These are phyloP conservation scores for Trichophyton rubrum DNA, from an alignment of 2,329 filamentous ascomycete species.

Conservation along the genomic window DNA sequence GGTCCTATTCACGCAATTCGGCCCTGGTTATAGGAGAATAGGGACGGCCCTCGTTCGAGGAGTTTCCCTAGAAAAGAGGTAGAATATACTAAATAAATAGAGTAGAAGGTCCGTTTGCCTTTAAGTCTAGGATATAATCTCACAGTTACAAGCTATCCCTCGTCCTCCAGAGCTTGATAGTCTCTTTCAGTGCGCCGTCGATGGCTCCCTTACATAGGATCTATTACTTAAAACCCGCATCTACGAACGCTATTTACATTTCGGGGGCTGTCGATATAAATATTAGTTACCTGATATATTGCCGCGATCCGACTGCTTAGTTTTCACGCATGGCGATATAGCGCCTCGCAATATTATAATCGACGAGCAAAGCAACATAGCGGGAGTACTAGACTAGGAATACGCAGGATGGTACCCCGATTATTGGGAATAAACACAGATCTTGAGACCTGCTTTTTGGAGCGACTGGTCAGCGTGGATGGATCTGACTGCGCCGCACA, in stretches of 20 bases:
- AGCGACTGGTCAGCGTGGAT: constrained; percentile 21
- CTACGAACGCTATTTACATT: background rate
- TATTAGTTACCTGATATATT: background rate
- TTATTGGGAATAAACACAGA: constrained; percentile 13
- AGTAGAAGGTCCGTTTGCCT: constrained; percentile 15
- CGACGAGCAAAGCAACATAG: background rate
- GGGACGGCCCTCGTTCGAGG: background rate
- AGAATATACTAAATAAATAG: background rate
- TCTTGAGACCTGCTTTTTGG: constrained; percentile 17
- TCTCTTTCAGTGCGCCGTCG: constrained; percentile 17
- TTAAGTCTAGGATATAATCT: constrained; percentile 16
- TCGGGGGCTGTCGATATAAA: background rate
- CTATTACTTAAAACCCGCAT: constrained; percentile 12
- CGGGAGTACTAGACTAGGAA: background rate
- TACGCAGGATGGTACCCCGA: constrained; percentile 13
- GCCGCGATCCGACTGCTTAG: background rate
- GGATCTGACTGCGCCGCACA: constrained; percentile 18
- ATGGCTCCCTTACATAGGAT: constrained; percentile 16
- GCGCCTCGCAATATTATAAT: background rate
- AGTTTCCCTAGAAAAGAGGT: background rate
- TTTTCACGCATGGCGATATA: background rate
- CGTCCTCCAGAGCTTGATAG: constrained; percentile 11
- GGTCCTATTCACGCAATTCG: background rate
- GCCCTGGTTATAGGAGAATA: background rate
- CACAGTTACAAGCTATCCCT: constrained; percentile 14